These are phyloP conservation scores for Daldinia sp. DNA, from an alignment of 2,329 filamentous ascomycete species.

Conservation along the genomic window DNA sequence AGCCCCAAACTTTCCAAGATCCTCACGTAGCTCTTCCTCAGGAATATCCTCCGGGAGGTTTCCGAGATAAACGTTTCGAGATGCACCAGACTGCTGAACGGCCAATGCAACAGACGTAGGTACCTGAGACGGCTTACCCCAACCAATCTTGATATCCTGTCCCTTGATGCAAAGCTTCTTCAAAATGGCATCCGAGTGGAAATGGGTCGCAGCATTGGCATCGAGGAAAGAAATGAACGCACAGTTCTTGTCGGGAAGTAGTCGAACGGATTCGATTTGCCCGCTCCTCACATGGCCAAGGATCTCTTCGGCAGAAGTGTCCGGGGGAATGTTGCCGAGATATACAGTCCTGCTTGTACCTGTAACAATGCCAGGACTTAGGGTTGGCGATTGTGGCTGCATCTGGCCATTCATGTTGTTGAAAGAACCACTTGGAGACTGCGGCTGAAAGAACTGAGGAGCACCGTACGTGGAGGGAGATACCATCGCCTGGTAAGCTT, in stretches of 20 bases:
- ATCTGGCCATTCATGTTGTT: conserved; percentile 67
- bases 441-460: conserved; percentile 82
- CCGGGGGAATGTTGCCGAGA: conserved; percentile 96
- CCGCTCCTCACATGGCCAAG: conserved; percentile 95
- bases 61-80: conserved; percentile 94
- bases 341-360: conserved; percentile 97
- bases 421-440: conserved; percentile 85
- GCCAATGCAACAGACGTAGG: conserved; percentile 97
- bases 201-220: conserved; percentile 96
- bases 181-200: conserved; percentile 99
- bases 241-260: conserved; percentile 98
- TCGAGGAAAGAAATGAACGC: conserved; percentile 99
- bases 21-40: conserved; percentile 92
- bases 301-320: conserved; percentile 96
- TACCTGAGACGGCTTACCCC: conserved; percentile 98
- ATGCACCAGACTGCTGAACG: conserved; percentile 96
- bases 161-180: conserved; percentile 99
- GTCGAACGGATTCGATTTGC: conserved; percentile 97
- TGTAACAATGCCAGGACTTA: conserved; percentile 81
- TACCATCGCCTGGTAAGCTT: conserved; percentile 83
- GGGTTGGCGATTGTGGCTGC: conserved; percentile 75
- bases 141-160: conserved; percentile 99
- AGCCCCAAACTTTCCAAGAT: conserved; percentile 93
- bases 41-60: conserved; percentile 89
- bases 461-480: conserved; percentile 85